Base-by-base conservation (phyloP, 106 monocot genomes). In the Platanthera zijinensis region DNA sequence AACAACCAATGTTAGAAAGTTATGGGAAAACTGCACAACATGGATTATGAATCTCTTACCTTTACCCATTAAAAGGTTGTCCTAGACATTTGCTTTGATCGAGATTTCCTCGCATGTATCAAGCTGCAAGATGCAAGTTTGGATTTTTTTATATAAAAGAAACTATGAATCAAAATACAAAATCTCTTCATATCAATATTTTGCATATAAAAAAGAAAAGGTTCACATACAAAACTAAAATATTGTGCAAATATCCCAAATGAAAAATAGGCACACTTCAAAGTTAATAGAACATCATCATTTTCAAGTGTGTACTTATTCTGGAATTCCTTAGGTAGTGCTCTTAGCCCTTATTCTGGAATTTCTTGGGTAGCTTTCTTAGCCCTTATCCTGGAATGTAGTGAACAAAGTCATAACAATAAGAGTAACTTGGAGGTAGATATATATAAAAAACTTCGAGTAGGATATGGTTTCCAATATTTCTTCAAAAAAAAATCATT, bases 21-120 rank as follows among this genome's bases (percentile, higher is more conserved):
- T 66, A 11, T 62, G 62, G 12, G 56, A 14, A 19, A 19, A 67
- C 13, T 67, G 11, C 11, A 67, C 5, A 32, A 10, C 14, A 48
- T 14, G 47, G 7, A 70, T 13, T 70, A 22, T 50, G 51, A 72
- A 72, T 8, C 10, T 32, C 51, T 11, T 19, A 51, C 72, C 50
- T 62, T 76, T 77, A 62, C 62, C 82, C 32, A 48, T 25, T 48
- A 8, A 54, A 75, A 81, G 75, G 69, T 75, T 81, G 67, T 81
- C 69, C 80, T 75, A 81, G 19, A 75, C 52, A 47, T 75, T 46
- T 46, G 75, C 75, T 81, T 28, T 81, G n/a, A 75, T 19, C 75
- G 75, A 81, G 21, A 75, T 54, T 45, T 75, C 32, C 32, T 80
- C 57, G 51, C 75, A 69, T 19, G 75, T 69, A 69, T 81, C 69